These are phyloP conservation scores for Corchorus capsularis DNA, from an alignment of 345 rosid genomes.

Conservation along the genomic window DNA sequence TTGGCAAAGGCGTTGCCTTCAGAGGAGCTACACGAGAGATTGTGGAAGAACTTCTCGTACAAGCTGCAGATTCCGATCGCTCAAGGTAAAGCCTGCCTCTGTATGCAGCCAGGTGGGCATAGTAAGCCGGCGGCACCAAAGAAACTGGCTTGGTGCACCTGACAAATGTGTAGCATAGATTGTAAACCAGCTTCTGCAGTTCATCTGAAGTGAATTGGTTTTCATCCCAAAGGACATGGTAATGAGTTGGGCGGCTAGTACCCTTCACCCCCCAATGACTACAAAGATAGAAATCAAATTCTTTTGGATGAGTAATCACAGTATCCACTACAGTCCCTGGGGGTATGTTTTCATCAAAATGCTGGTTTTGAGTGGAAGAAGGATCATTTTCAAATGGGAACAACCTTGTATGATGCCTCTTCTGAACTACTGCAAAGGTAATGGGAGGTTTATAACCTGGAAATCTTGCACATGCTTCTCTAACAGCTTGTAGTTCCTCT, in stretches of 20 bases:
- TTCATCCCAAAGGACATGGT: conserved; percentile 85
- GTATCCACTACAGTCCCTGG: conserved; percentile 96
- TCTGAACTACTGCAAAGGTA: conserved; percentile 87
- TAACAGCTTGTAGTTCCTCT: conserved; percentile 74
- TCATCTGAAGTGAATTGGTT: conserved; percentile 91
- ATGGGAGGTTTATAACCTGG: conserved; percentile 65
- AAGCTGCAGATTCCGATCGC: conserved; percentile 51
- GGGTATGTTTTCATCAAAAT: conserved; percentile 64
- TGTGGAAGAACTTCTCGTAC: conserved; percentile 39
- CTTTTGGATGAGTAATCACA: conserved; percentile 82
- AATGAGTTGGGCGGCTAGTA: conserved; percentile 92
- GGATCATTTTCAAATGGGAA: conserved; percentile 57
- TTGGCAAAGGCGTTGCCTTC: conserved; percentile 74
- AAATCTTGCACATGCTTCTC: conserved; percentile 62
- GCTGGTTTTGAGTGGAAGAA: conserved; percentile 32
- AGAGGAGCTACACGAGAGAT: conserved; percentile 76
- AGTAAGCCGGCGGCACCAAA: conserved; percentile 89
- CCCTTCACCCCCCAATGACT: conserved; percentile 97
- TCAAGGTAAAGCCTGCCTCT: conserved; percentile 93
- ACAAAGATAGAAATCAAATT: conserved; percentile 91
- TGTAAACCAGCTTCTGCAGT: conserved; percentile 81
- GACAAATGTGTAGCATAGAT: conserved; percentile 83
- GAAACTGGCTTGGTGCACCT: conserved; percentile 97
- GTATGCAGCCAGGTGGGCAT: conserved; percentile 94
- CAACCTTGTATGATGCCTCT: conserved; percentile 90